Conservation (phyloP, 2,329 filamentous ascomycete species). For the Colletotrichum cuscutae region DNA sequence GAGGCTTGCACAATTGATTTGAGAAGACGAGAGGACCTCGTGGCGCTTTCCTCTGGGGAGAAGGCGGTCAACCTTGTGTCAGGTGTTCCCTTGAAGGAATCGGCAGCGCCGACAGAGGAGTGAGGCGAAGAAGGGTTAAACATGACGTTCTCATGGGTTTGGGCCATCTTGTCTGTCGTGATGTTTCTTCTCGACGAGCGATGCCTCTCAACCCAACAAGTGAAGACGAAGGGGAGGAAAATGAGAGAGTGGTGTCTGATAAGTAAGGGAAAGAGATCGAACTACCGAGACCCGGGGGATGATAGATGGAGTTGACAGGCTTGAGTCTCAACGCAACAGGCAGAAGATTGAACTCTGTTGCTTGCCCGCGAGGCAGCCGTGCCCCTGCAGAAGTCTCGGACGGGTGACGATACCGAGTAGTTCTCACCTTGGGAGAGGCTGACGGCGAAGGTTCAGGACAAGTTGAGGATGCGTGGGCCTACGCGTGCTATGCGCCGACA, state of each 20-base stretch:
- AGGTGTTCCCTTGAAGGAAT: constrained; percentile 71
- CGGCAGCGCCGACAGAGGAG: constrained; percentile 61
- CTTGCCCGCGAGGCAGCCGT: neutral
- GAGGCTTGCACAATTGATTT: constrained; percentile 44
- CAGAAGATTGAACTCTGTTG: neutral
- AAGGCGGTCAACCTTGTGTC: constrained; percentile 72
- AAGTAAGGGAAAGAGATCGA: neutral
- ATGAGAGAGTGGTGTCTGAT: neutral
- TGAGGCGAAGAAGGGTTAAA: constrained; percentile 60
- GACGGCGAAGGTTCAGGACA: neutral
- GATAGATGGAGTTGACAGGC: neutral
- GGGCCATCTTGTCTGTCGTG: constrained; percentile 7
- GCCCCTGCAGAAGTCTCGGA: neutral
- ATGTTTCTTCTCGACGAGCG: neutral
- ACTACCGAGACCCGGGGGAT: neutral
- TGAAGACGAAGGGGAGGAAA: neutral
- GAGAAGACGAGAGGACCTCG: constrained; percentile 53
- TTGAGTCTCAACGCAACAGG: neutral
- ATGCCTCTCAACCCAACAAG: neutral
- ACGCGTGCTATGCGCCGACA: neutral
- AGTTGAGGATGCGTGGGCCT: neutral
- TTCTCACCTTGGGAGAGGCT: neutral
- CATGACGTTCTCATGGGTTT: neutral
- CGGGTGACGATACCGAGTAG: neutral
- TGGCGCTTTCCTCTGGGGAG: constrained; percentile 67